Evolutionary conservation across 2,329 filamentous ascomycete genomes (phyloP).

Genomic region (Fusarium ramigenum): DNA sequence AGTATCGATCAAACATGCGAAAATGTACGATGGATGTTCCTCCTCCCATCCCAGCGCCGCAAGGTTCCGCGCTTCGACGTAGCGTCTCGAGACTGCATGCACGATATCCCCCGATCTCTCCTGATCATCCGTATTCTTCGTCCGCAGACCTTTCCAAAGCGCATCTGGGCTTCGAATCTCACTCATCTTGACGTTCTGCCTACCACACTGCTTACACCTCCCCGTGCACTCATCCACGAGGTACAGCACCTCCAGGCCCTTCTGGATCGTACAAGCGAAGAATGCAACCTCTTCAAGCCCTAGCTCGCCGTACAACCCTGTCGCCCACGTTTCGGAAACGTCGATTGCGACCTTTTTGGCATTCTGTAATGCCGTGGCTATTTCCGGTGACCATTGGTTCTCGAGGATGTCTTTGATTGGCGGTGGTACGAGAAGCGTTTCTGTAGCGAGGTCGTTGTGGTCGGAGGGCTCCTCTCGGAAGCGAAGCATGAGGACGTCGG

Average conservation of each 20-base stretch:
- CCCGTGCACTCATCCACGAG: constrained; percentile 44
- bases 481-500: constrained; percentile 44
- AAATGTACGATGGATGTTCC: constrained; percentile 44
- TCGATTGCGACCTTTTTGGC: constrained; percentile 44
- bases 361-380: constrained; percentile 38
- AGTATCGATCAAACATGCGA: constrained; percentile 43
- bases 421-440: constrained; percentile 30
- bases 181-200: constrained; percentile 2
- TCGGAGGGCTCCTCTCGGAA: constrained; percentile 33
- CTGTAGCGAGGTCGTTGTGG: constrained; percentile 6
- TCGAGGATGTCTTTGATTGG: constrained; percentile 41
- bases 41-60: constrained; percentile 45
- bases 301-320: constrained; percentile 32
- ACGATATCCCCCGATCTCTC: constrained; percentile 43
- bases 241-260: constrained; percentile 45
- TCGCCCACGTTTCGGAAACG: constrained; percentile 40
- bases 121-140: constrained; percentile 20
- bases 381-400: constrained; percentile 43
- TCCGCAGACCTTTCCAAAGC: constrained; percentile 37
- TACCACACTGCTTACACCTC: constrained; percentile 37
- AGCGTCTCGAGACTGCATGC: constrained; percentile 43
- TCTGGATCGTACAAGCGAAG: constrained; percentile 44
- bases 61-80: constrained; percentile 47
- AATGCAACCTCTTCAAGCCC: constrained; percentile 43
- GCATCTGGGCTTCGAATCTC: constrained; percentile 28